Conservation (phyloP, 2,329 filamentous ascomycete genomes). For the Scedosporium boydii region DNA sequence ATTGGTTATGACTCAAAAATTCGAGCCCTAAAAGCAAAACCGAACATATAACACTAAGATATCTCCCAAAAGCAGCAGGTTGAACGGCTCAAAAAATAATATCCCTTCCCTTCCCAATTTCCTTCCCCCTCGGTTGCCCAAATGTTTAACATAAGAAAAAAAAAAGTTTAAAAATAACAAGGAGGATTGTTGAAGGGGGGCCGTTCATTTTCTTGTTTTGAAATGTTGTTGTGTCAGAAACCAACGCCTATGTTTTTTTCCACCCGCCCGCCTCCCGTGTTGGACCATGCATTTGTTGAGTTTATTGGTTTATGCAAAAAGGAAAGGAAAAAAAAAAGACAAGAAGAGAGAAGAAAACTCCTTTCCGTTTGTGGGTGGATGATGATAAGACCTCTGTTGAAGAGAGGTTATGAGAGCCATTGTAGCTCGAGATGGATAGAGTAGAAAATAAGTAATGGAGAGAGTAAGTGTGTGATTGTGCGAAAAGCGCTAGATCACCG, state of each 20-base stretch:
- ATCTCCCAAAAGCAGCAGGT: slow-evolving; percentile 6
- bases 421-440: not conserved
- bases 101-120: slow-evolving; percentile 1
- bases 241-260: not conserved
- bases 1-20: not conserved
- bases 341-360: not conserved
- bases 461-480: not conserved
- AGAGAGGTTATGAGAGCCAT: slow-evolving; percentile 3
- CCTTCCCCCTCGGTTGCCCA: not conserved
- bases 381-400: slow-evolving; percentile 5
- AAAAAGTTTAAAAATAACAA: not conserved
- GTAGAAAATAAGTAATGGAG: not conserved
- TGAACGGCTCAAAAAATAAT: slow-evolving; percentile 4
- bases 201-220: not conserved
- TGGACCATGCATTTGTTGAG: not conserved
- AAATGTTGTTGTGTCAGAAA: not conserved
- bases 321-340: not conserved
- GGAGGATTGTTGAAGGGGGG: too few relatives aligned
- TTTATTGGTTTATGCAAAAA: not conserved
- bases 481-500: too few relatives aligned
- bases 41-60: slow-evolving; percentile 3
- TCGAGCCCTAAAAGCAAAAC: not conserved
- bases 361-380: not conserved
- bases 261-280: not conserved
- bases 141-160: not conserved